These are phyloP conservation scores for Metarhizium guizhouense DNA, from an alignment of 2,329 filamentous ascomycete genomes.

Conservation along the genomic window DNA sequence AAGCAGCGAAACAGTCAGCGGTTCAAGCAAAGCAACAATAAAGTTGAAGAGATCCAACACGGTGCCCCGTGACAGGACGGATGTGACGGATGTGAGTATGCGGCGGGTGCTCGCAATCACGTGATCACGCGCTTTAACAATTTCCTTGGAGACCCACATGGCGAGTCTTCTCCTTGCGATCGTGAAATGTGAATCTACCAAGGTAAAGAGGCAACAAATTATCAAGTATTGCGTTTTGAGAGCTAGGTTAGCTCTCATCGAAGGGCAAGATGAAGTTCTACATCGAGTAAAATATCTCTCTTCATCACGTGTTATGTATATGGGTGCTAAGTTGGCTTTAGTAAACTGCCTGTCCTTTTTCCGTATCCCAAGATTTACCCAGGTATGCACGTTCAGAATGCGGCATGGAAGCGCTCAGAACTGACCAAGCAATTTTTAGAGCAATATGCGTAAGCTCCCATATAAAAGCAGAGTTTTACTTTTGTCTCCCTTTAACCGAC, in stretches of 20 bases:
- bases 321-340: slow-evolving; percentile 19
- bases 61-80: too few species aligned
- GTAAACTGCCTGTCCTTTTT: slow-evolving; percentile 48
- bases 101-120: slow-evolving; percentile 10
- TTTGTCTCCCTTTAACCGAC: neutral
- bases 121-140: slow-evolving; percentile 21
- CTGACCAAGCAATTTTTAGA: slow-evolving; percentile 21
- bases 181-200: neutral
- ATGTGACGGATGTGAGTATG: too few species aligned
- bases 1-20: too few species aligned
- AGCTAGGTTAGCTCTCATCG: neutral
- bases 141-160: neutral
- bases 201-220: neutral
- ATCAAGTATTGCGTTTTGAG: neutral
- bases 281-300: slow-evolving; percentile 32
- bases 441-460: slow-evolving; percentile 42
- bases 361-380: slow-evolving; percentile 52
- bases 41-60: too few species aligned
- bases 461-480: neutral
- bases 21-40: too few species aligned
- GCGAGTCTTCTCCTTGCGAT: neutral
- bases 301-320: neutral
- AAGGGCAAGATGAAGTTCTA: slow-evolving; percentile 39
- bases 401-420: neutral
- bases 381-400: slow-evolving; percentile 25